phyloP scores from a whole-genome alignment of 2,329 filamentous ascomycete species.

The Epichloe elymi region DNA sequence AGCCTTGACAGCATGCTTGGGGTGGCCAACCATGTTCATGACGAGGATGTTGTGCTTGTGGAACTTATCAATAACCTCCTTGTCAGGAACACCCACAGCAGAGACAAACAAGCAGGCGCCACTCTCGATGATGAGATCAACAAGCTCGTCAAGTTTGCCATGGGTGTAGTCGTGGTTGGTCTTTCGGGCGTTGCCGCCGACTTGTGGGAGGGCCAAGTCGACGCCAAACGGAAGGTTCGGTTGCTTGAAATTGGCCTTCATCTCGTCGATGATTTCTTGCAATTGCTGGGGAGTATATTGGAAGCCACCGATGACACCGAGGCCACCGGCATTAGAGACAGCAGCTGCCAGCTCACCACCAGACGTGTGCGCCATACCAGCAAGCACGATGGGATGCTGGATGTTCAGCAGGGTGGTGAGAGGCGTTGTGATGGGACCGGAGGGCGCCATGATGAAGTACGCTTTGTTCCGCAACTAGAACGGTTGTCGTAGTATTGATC shows the following conservation, averaged over 20 bases:
- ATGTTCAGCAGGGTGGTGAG: conserved; percentile 70
- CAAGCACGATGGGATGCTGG: conserved; percentile 78
- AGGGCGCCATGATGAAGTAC: conserved; percentile 22
- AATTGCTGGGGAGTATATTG: conserved; percentile 64
- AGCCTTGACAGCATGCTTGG: conserved; percentile 82
- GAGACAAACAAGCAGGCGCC: conserved; percentile 77
- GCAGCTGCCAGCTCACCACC: conserved; percentile 68
- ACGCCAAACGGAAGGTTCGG: conserved; percentile 74
- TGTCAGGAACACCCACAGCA: conserved; percentile 77
- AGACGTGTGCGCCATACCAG: conserved; percentile 84
- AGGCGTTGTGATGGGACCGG: conserved; percentile 56
- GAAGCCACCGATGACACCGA: conserved; percentile 61
- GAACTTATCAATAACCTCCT: conserved; percentile 56
- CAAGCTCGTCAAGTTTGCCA: conserved; percentile 75
- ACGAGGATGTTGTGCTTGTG: conserved; percentile 70
- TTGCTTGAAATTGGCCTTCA: conserved; percentile 58
- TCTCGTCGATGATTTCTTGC: conserved; percentile 68
- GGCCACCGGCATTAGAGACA: conserved; percentile 77
- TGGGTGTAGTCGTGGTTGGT: conserved; percentile 95
- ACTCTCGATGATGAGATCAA: conserved; percentile 73
- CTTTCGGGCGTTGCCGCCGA: conserved; percentile 70
- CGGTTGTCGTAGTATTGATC: too few relatives aligned
- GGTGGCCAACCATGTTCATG: conserved; percentile 97
- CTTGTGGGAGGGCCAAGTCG: conserved; percentile 80
- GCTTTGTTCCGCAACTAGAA: neutral